A percentile compares a stretch with the other conserved stretches of the same genome.
These are phyloP conservation scores for Physaria fendleri DNA, from an alignment of 345 rosid species.

Conservation along the genomic window DNA sequence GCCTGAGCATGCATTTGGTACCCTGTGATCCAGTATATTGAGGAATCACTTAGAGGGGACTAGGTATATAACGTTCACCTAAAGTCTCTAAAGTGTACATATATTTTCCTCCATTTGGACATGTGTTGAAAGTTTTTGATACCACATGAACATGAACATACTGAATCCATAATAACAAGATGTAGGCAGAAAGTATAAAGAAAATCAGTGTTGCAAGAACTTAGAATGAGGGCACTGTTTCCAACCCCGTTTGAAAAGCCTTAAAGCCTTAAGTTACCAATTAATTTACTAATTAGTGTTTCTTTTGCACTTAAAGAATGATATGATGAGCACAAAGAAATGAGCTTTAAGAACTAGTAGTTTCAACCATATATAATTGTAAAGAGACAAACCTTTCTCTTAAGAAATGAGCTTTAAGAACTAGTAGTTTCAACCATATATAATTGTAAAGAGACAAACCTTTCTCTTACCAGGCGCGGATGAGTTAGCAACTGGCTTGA, in stretches of 20 bases:
- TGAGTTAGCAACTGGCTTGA: conserved; percentile 58
- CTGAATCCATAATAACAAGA: background rate
- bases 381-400: conserved; percentile 57
- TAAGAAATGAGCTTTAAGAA: too few species aligned
- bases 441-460: conserved; percentile 36
- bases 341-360: background rate
- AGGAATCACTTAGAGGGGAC: conserved; percentile 38
- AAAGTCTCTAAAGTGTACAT: background rate
- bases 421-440: background rate
- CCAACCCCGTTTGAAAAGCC: background rate
- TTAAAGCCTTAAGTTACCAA: background rate
- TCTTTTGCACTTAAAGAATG: background rate
- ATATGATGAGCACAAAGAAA: background rate
- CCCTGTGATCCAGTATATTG: conserved; percentile 56
- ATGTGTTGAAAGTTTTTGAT: background rate
- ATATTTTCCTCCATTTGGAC: background rate
- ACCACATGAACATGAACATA: background rate
- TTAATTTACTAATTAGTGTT: background rate
- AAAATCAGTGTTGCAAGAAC: background rate
- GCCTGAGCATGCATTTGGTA: conserved; percentile 51
- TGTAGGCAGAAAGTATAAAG: conserved; percentile 5
- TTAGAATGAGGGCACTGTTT: background rate
- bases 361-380: background rate
- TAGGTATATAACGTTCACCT: conserved; percentile 21
- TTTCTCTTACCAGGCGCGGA: conserved; percentile 58